These are phyloP conservation scores for Chaetomium tenue DNA, from an alignment of 495 filamentous ascomycete species.

Conservation along the genomic window DNA sequence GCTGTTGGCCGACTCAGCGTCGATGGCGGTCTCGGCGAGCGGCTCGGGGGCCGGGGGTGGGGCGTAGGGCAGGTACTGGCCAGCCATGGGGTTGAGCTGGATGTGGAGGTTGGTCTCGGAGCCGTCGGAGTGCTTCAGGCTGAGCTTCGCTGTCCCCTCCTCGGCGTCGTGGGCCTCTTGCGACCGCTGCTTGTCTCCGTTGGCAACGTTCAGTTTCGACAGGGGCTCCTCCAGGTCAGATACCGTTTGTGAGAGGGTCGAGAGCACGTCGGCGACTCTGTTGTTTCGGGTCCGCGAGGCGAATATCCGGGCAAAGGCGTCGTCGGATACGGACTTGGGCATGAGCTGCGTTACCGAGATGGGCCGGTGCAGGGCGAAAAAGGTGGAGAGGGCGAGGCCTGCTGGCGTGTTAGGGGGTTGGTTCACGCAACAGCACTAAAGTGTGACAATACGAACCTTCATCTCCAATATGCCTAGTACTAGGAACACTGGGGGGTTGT, in stretches of 20 bases:
- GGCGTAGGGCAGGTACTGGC: slow-evolving; percentile 70
- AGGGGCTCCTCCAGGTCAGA: slow-evolving; percentile 66
- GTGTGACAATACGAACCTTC: slow-evolving; percentile 56
- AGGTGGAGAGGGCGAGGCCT: slow-evolving; percentile 86
- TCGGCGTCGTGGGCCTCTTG: slow-evolving; percentile 30
- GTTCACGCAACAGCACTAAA: slow-evolving; percentile 7
- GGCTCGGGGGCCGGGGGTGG: slow-evolving; percentile 73
- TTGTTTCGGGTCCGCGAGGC: slow-evolving; percentile 53
- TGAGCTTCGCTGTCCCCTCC: slow-evolving; percentile 38
- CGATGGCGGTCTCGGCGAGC: slow-evolving; percentile 44
- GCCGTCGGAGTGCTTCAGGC: slow-evolving; percentile 53
- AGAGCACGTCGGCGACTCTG: slow-evolving; percentile 65
- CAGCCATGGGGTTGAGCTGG: slow-evolving; percentile 49
- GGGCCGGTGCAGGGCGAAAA: slow-evolving; percentile 94
- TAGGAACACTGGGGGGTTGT: slow-evolving; percentile 75
- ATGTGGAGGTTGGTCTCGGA: slow-evolving; percentile 45
- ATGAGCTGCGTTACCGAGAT: slow-evolving; percentile 82
- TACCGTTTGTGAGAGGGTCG: slow-evolving; percentile 72
- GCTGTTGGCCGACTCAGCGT: slow-evolving; percentile 33
- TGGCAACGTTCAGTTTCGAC: slow-evolving; percentile 30
- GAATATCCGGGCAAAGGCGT: slow-evolving; percentile 81
- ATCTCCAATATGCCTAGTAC: slow-evolving; percentile 72
- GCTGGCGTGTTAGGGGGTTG: neutral
- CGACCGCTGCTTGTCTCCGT: slow-evolving; percentile 25
- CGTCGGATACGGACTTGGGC: slow-evolving; percentile 66